These are phyloP conservation scores for Apiospora kogelbergensis DNA, from an alignment of 2,329 filamentous ascomycete genomes.

Conservation along the genomic window DNA sequence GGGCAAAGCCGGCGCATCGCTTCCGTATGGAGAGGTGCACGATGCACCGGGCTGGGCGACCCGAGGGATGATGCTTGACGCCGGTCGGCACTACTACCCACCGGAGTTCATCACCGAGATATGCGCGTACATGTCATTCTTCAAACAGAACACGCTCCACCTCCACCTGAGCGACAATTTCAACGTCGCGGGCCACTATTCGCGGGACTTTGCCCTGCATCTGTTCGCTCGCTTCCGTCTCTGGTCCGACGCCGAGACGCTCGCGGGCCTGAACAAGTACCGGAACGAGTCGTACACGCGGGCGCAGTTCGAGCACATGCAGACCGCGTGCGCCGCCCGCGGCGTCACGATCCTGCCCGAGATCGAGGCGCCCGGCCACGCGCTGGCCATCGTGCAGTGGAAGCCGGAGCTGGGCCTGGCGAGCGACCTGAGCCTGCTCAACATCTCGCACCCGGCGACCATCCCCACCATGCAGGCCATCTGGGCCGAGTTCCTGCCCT, in stretches of 20 bases:
- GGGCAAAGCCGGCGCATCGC: slow-evolving; percentile 29
- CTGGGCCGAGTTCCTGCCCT: slow-evolving; percentile 53
- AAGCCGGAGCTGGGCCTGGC: slow-evolving; percentile 53
- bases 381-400: slow-evolving; percentile 58
- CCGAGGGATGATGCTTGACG: slow-evolving; percentile 51
- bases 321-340: slow-evolving; percentile 49
- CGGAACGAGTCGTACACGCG: slow-evolving; percentile 56
- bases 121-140: slow-evolving; percentile 60
- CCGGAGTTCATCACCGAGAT: slow-evolving; percentile 54
- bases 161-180: slow-evolving; percentile 59
- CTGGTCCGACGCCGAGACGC: slow-evolving; percentile 45
- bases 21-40: slow-evolving; percentile 41
- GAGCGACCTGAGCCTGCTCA: slow-evolving; percentile 49
- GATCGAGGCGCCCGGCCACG: slow-evolving; percentile 60
- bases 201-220: slow-evolving; percentile 43
- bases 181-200: slow-evolving; percentile 47
- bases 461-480: slow-evolving; percentile 52
- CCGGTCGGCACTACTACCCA: slow-evolving; percentile 56
- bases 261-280: slow-evolving; percentile 50
- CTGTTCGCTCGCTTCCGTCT: slow-evolving; percentile 57
- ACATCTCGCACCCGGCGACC: slow-evolving; percentile 54
- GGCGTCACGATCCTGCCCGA: slow-evolving; percentile 60
- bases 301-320: slow-evolving; percentile 51
- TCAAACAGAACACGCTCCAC: slow-evolving; percentile 61
- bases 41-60: slow-evolving; percentile 53